Evolutionary conservation across 1,284 basidiomycete species (phyloP).

Genomic region (Trichosporon sp.): DNA sequence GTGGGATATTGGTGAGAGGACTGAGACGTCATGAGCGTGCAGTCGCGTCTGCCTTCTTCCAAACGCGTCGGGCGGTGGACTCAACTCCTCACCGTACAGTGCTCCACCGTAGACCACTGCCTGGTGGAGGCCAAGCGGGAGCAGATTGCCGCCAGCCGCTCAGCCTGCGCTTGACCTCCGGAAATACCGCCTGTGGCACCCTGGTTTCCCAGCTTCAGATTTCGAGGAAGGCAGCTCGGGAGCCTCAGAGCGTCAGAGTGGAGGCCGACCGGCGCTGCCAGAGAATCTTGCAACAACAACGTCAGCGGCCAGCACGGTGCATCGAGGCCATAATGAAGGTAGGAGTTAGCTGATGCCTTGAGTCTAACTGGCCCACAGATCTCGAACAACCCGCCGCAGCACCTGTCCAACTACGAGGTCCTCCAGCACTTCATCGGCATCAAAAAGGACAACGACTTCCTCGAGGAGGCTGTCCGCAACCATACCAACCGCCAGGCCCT

Average conservation of each 20-base stretch:
- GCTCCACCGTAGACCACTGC: background rate
- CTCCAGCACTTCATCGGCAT: constrained; percentile 74
- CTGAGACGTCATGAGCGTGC: constrained; percentile 1
- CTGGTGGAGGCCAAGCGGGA: constrained; percentile 13
- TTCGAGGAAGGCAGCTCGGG: background rate
- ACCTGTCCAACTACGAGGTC: constrained; percentile 85
- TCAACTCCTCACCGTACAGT: too few species aligned
- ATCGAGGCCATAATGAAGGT: constrained; percentile 30
- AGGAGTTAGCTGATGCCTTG: background rate
- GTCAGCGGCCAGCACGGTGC: background rate
- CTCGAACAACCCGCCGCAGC: constrained; percentile 71
- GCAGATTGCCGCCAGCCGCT: constrained; percentile 14
- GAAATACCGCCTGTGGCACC: constrained; percentile 14
- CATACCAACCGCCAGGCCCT: constrained; percentile 28
- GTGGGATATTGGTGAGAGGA: background rate
- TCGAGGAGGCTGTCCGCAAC: constrained; percentile 65
- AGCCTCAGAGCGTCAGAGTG: background rate
- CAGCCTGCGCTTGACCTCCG: background rate
- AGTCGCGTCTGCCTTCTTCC: constrained; percentile 15
- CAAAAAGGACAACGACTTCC: constrained; percentile 66
- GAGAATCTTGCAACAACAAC: constrained; percentile 6
- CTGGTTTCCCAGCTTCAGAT: background rate
- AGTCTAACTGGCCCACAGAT: constrained; percentile 61
- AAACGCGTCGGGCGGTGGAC: constrained; percentile 10
- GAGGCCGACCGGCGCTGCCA: constrained; percentile 4